A percentile compares a stretch with the other conserved stretches of the same genome.
These are phyloP conservation scores for Didymella exigua DNA, from an alignment of 2,329 filamentous ascomycete genomes.

Conservation along the genomic window DNA sequence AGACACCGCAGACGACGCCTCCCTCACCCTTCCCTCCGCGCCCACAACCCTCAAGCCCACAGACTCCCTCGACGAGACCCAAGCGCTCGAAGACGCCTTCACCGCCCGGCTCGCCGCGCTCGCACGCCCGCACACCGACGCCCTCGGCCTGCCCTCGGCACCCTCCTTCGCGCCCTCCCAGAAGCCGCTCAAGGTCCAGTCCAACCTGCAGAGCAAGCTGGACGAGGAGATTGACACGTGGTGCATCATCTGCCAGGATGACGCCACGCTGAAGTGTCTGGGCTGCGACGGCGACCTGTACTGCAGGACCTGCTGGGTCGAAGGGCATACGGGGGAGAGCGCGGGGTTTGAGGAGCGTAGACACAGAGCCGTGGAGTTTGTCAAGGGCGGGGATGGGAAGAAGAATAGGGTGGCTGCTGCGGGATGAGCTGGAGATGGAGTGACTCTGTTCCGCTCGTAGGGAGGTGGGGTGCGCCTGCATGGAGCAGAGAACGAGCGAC, in stretches of 20 bases:
- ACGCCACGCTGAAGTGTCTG: conserved; percentile 73
- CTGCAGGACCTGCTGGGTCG: conserved; percentile 78
- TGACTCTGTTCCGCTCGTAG: neutral
- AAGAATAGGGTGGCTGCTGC: conserved; percentile 12
- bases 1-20: conserved; percentile 15
- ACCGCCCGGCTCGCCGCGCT: conserved; percentile 53
- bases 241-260: conserved; percentile 83
- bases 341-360: conserved; percentile 73
- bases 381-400: conserved; percentile 14
- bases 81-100: conserved; percentile 52
- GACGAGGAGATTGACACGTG: conserved; percentile 77
- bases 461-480: neutral
- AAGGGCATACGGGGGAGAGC: conserved; percentile 74
- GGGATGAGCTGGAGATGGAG: neutral
- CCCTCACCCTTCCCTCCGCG: conserved; percentile 51
- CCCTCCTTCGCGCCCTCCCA: conserved; percentile 52
- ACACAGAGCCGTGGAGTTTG: conserved; percentile 70
- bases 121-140: conserved; percentile 34
- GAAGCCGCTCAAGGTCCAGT: conserved; percentile 43
- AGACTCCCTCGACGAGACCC: conserved; percentile 34
- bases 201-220: conserved; percentile 53
- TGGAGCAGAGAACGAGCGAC: neutral
- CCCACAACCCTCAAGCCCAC: conserved; percentile 38
- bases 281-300: conserved; percentile 76
- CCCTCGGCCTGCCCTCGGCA: conserved; percentile 52